Evolutionary conservation across 1,284 basidiomycete genomes (phyloP).

Genomic region (Pseudozyma sp.): DNA sequence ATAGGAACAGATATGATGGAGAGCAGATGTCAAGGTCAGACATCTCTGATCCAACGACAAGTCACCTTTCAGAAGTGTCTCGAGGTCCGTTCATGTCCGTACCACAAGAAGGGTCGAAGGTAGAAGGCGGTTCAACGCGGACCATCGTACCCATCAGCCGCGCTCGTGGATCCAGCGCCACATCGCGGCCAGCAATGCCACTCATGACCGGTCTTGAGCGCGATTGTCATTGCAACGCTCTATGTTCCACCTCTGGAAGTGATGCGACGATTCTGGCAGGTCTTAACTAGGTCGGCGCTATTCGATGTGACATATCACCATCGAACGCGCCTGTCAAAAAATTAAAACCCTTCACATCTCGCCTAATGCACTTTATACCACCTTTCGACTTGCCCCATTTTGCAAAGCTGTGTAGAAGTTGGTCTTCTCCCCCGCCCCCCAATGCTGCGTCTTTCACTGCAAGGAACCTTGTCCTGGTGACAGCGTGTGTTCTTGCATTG

Average conservation of each 20-base stretch:
- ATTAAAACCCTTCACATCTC: background rate
- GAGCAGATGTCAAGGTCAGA: too few relatives aligned
- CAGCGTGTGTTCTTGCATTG: too few relatives aligned
- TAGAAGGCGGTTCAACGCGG: background rate
- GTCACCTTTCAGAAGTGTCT: too few relatives aligned
- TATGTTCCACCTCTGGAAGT: too few relatives aligned
- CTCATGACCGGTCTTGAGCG: too few relatives aligned
- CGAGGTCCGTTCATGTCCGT: too few relatives aligned
- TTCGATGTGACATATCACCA: constrained; percentile 41
- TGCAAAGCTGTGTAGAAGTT: constrained; percentile 1
- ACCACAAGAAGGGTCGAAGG: background rate
- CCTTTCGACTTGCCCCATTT: background rate
- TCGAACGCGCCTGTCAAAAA: constrained; percentile 1
- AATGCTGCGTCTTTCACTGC: background rate
- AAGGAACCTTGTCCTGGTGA: background rate
- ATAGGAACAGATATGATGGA: too few relatives aligned
- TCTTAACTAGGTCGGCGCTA: constrained; percentile 9
- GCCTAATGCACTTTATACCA: background rate
- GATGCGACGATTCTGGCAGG: too few relatives aligned
- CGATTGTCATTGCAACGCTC: too few relatives aligned
- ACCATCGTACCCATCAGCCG: background rate
- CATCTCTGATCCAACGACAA: too few relatives aligned
- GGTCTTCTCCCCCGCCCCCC: background rate
- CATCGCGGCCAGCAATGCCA: too few relatives aligned
- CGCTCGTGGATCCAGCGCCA: too few relatives aligned